Evolutionary conservation across 2,329 filamentous ascomycete genomes (phyloP), one percentile per base, ranked within the genome.

Genomic region (Alternaria dauci): DNA sequence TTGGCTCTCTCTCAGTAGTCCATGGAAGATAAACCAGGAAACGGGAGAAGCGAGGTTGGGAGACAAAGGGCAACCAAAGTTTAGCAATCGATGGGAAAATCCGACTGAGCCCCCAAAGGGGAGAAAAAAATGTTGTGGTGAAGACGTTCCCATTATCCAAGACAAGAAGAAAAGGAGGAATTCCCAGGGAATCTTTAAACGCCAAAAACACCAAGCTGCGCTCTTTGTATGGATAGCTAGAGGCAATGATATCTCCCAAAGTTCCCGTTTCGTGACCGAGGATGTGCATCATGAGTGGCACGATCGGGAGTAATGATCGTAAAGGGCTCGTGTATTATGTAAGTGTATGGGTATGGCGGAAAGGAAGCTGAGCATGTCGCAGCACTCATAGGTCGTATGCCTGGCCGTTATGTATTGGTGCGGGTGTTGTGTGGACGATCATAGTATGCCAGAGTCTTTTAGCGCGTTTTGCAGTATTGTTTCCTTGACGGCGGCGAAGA

Each of bases 401-500:
- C 75, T 72, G 74, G 68, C 65, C 67, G 65, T 69, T 63, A 73
- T 62, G 66, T 67, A 65, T 69, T 65, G 46, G 55, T 47, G 62
- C 59, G 56, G 63, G 66, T 65, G 61, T 44, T 53, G 53, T 43
- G 18, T 32, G 16, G 61, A 57, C 58, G 44, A 57, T 44, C 72
- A 84, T 71, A 99, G 88, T 79, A 99, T 98, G 70, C 95, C 95
- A 23, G 95, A 98, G 80, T 99, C 95, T 82, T 96, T 97, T 70
- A 99, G 87, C 48, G 95, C 95, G 78, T 99, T 99, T 80, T 98
- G 96, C 70, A 99, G 83, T 74, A 99, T 99, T 34, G 95, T 99
- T 82, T 99, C 95, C 80, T 99, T 99, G 62, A 99, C 95, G 8
- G 95, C 95, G 34, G 94, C 95, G 80, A 99, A 99, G 48, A 99